phyloP scores from a whole-genome alignment of 164 flowering plant species.

The Warburgia ugandensis region DNA sequence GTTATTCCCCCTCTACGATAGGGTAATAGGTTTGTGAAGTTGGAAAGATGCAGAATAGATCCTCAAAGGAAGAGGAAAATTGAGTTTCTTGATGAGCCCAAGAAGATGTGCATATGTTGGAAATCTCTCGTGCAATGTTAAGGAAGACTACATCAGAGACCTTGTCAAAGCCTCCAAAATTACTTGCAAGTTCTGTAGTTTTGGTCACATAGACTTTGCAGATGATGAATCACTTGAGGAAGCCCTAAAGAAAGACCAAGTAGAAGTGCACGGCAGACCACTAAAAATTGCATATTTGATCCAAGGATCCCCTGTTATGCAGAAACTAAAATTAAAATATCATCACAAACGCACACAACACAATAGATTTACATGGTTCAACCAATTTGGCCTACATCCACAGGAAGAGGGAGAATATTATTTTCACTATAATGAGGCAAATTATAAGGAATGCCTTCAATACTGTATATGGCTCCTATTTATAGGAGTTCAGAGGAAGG shows the following conservation, averaged over 20 bases:
- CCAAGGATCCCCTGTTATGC: no score
- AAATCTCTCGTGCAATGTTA: constrained; percentile 12
- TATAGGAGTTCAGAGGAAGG: no score
- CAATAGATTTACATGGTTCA: no score
- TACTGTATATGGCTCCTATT: no score
- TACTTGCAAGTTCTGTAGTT: constrained; percentile 10
- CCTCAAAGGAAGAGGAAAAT: constrained; percentile 11
- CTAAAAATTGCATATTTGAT: no score
- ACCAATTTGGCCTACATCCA: no score
- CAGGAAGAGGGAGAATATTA: no score
- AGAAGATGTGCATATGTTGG: constrained; percentile 10
- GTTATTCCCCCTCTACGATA: background rate
- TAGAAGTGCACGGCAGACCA: constrained; percentile 5
- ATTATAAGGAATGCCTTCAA: no score
- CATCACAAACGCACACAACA: no score
- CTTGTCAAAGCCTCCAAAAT: constrained; percentile 1
- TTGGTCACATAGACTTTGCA: constrained; percentile 15
- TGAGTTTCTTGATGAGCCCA: constrained; percentile 10
- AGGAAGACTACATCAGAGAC: constrained; percentile 9
- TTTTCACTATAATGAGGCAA: no score
- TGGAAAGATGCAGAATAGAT: constrained; percentile 10
- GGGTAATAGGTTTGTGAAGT: constrained; percentile 6
- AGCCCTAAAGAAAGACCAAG: constrained; percentile 23
- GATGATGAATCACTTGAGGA: constrained; percentile 13
- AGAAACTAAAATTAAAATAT: no score